Evolutionary conservation across 2,329 filamentous ascomycete genomes (phyloP), one percentile per base, ranked within the genome.

Genomic region (Stagonosporopsis chrysanthemi): DNA sequence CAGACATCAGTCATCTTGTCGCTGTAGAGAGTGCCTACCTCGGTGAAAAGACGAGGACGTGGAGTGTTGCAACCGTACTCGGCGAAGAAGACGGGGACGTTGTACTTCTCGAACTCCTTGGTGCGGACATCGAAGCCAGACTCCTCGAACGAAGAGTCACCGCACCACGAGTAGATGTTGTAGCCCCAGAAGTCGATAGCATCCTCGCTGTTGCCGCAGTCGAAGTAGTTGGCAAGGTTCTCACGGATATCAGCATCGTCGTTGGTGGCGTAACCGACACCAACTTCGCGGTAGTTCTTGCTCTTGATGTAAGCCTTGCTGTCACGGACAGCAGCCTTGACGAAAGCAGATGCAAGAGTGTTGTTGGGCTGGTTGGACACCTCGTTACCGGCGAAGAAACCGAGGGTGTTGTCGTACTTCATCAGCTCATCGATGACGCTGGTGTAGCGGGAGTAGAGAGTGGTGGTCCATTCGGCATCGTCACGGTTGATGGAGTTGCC

Each of bases 101-200:
- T 91, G 84, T 95, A 99, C 75, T 89, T 86, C 58, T 83, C 77
- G 82, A 97, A 99, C 80, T 97, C 94, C 65, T 91, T 78, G 67
- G 92, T 92, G 76, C 94, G 90, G 54, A 87, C 84, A 64, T 89
- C 83, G 80, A 93, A 99, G 52, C 92, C 91, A 3, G 95, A 97
- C 58, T 83, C 74, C 33, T 82, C 73, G 81, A 90, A 95, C 70
- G 82, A 86, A 73, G 91, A 96, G 68, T 93, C 78, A 67, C 94
- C 95, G 77, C 95, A 99, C 95, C 95, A 99, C 50, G 93, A 96
- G 85, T 99, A 99, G 81, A 98, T 97, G 84, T 99, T 99, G 89
- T 98, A 98, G 58, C 95, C 95, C 91, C 93, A 99, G 84, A 96
- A 98, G 80, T 99, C 95, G 65, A 98, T 97, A 60, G 90, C 78